Evolutionary conservation across 2,329 filamentous ascomycete genomes (phyloP).

Genomic region (Penicillium sp.): DNA sequence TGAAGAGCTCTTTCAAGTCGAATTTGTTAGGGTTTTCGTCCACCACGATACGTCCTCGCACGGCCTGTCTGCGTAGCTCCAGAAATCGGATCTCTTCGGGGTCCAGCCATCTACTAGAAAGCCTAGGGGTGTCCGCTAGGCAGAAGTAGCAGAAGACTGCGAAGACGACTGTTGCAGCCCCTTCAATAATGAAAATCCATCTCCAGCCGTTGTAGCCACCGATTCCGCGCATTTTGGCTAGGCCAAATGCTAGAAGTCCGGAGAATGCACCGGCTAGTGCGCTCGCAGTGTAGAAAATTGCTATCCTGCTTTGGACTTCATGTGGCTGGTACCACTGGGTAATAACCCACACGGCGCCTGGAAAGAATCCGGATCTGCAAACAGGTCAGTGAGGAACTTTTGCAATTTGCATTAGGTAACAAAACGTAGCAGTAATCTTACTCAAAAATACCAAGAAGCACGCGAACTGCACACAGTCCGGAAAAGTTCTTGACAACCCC

Average conservation of each 20-base stretch:
- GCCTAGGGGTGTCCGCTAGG: background rate
- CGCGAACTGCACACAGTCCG: background rate
- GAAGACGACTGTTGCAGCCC: background rate
- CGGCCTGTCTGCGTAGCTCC: background rate
- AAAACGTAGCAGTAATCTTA: background rate
- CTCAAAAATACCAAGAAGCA: background rate
- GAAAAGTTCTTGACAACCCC: background rate
- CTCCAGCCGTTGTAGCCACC: background rate
- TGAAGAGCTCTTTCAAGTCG: background rate
- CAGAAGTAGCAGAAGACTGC: background rate
- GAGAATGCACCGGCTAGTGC: background rate
- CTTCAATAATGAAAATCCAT: background rate
- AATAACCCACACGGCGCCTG: background rate
- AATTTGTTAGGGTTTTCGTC: background rate
- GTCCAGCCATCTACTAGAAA: background rate
- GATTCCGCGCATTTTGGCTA: background rate
- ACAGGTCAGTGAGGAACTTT: background rate
- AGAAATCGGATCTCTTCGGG: background rate
- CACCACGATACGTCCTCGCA: background rate
- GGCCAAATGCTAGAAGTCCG: background rate
- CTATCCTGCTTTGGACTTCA: background rate
- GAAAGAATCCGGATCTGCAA: background rate
- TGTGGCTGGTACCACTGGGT: background rate
- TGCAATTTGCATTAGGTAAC: background rate
- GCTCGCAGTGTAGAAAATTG: background rate